These are phyloP conservation scores for Volvox africanus DNA, from an alignment of 139 green algal species.

Conservation along the genomic window DNA sequence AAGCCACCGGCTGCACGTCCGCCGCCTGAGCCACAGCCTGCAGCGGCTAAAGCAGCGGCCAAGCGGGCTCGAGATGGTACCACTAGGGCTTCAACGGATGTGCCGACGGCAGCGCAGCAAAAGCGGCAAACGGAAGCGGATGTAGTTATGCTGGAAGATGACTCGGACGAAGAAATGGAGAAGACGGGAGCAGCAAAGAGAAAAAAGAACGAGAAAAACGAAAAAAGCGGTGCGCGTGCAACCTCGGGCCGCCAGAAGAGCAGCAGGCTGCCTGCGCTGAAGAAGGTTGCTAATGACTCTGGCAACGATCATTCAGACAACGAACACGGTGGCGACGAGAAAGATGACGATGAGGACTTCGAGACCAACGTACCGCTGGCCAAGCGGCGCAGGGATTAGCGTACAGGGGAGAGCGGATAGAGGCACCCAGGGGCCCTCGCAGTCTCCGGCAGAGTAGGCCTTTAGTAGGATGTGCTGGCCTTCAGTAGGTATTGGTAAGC, in stretches of 20 bases:
- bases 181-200: not conserved
- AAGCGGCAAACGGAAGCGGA: not conserved
- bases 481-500: too few relatives aligned
- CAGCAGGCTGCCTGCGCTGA: not conserved
- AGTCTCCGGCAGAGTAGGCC: too few relatives aligned
- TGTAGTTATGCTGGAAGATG: constrained; percentile 27
- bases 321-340: not conserved
- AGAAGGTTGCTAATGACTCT: not conserved
- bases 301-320: not conserved
- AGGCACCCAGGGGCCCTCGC: too few relatives aligned
- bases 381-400: constrained; percentile 11
- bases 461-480: too few relatives aligned
- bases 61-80: not conserved
- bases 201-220: not conserved
- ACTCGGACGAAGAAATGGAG: not conserved
- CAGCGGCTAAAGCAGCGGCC: not conserved
- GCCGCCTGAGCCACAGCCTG: not conserved
- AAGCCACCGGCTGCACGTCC: not conserved
- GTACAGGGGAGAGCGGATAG: too few relatives aligned
- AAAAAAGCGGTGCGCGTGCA: not conserved
- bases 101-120: not conserved
- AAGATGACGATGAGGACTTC: constrained; percentile 5
- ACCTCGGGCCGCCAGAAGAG: not conserved
- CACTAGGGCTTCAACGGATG: not conserved
- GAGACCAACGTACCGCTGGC: not conserved